A percentile compares a stretch with the other conserved stretches of the same genome.
Evolutionary conservation across 2,329 filamentous ascomycete species (phyloP).

Genomic region (Bipolaris oryzae): DNA sequence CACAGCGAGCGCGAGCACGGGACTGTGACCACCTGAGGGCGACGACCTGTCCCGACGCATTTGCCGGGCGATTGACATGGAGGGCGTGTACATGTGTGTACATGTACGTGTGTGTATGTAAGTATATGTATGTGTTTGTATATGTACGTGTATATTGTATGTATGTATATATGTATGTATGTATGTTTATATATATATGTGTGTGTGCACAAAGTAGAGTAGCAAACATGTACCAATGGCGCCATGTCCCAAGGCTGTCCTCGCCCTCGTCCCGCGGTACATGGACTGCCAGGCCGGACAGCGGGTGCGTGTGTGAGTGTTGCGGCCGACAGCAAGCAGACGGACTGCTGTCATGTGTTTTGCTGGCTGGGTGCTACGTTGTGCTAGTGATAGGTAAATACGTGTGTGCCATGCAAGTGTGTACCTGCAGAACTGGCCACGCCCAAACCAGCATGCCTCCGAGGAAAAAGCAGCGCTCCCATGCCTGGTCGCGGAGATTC

Average conservation of each 20-base stretch:
- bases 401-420: not conserved
- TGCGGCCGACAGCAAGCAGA: not conserved
- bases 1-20: conserved; percentile 15
- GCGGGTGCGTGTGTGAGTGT: not conserved
- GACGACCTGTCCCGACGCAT: not conserved
- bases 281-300: not conserved
- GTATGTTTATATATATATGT: no score
- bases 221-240: no score
- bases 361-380: not conserved
- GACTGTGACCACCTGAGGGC: conserved; percentile 8
- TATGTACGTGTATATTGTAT: no score
- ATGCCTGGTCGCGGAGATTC: conserved; percentile 10
- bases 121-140: no score
- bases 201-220: no score
- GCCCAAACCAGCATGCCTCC: conserved; percentile 16
- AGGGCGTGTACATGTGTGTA: not conserved
- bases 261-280: not conserved
- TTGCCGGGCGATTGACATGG: not conserved
- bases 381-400: not conserved
- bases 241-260: not conserved
- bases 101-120: not conserved
- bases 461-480: conserved; percentile 13
- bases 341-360: conserved; percentile 4
- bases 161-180: no score
- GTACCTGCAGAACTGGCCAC: conserved; percentile 17